Percentiles rank a stretch among this genome's conserved stretches.
phyloP scores from a whole-genome alignment of 768 basidiomycete genomes.

The Lactifluus hygrophoroides region DNA sequence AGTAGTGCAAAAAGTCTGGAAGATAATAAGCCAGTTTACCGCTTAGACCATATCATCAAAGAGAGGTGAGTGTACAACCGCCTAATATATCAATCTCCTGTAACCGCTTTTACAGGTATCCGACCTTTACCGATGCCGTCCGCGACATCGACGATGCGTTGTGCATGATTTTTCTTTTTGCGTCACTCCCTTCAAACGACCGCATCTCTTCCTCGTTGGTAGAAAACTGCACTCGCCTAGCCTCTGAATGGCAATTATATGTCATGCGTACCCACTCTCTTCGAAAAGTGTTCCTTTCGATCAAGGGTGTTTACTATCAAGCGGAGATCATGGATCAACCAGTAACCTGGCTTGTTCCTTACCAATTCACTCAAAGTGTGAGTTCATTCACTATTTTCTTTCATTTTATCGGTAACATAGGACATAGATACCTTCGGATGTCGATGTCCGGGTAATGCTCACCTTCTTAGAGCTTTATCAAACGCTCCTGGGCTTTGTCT shows the following conservation, averaged over 20 bases:
- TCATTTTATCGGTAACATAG: not conserved
- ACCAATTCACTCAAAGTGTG: conserved; percentile 94
- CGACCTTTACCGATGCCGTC: conserved; percentile 91
- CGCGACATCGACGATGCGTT: conserved; percentile 96
- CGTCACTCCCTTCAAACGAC: conserved; percentile 80
- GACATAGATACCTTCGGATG: conserved; percentile 79
- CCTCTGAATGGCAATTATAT: conserved; percentile 96
- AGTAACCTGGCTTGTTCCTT: conserved; percentile 94
- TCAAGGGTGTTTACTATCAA: conserved; percentile 98
- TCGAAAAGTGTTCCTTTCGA: conserved; percentile 88
- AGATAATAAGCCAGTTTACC: conserved; percentile 86
- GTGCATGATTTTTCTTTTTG: conserved; percentile 90
- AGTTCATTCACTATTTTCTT: conserved; percentile 21
- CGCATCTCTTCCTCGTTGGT: conserved; percentile 76
- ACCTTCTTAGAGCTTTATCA: conserved; percentile 98
- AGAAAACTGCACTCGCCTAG: conserved; percentile 82
- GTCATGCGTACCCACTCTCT: conserved; percentile 80
- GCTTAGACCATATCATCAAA: conserved; percentile 93
- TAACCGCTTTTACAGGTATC: conserved; percentile 54
- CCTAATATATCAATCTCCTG: not conserved
- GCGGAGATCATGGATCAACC: conserved; percentile 89
- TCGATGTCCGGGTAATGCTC: conserved; percentile 95
- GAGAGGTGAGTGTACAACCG: conserved; percentile 59
- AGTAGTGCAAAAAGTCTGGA: conserved; percentile 88
- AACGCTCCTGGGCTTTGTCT: conserved; percentile 88